phyloP scores from a whole-genome alignment of 371 early-diverging fungal genomes.

The Mucor indicus region DNA sequence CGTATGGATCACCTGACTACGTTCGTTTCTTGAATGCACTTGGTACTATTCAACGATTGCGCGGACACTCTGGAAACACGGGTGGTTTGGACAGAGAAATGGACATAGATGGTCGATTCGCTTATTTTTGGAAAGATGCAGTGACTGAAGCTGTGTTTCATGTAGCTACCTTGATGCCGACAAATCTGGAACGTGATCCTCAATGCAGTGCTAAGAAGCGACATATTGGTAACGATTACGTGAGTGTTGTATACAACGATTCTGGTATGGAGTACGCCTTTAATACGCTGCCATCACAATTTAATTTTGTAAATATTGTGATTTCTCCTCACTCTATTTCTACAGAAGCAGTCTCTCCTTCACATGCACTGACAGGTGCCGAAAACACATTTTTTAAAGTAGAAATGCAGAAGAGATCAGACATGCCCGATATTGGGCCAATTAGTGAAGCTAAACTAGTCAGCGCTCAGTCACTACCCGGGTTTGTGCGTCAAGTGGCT shows the following conservation, averaged over 20 bases:
- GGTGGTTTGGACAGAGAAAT: constrained; percentile 90
- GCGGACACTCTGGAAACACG: constrained; percentile 53
- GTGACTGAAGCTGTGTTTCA: constrained; percentile 91
- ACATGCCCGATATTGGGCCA: constrained; percentile 86
- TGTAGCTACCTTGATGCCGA: constrained; percentile 93
- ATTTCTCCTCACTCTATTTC: constrained; percentile 67
- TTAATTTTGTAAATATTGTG: constrained; percentile 92
- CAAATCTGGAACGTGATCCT: constrained; percentile 66
- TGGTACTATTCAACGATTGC: constrained; percentile 71
- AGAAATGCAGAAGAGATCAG: constrained; percentile 68
- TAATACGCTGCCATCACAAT: constrained; percentile 90
- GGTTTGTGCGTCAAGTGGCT: constrained; percentile 82
- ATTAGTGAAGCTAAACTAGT: constrained; percentile 79
- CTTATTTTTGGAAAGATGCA: constrained; percentile 83
- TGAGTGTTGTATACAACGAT: constrained; percentile 91
- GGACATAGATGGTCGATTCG: constrained; percentile 83
- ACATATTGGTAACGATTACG: constrained; percentile 96
- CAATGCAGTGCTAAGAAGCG: constrained; percentile 84
- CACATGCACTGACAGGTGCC: constrained; percentile 24
- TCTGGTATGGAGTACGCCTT: constrained; percentile 79
- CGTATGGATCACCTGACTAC: constrained; percentile 82
- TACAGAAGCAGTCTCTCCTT: constrained; percentile 31
- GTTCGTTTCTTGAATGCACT: constrained; percentile 76
- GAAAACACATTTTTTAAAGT: constrained; percentile 61
- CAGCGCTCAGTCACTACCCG: constrained; percentile 71